Percentiles rank a stretch among this genome's conserved stretches.
phyloP scores from a whole-genome alignment of 441 rosid genomes.

The Adansonia madagascariensis region DNA sequence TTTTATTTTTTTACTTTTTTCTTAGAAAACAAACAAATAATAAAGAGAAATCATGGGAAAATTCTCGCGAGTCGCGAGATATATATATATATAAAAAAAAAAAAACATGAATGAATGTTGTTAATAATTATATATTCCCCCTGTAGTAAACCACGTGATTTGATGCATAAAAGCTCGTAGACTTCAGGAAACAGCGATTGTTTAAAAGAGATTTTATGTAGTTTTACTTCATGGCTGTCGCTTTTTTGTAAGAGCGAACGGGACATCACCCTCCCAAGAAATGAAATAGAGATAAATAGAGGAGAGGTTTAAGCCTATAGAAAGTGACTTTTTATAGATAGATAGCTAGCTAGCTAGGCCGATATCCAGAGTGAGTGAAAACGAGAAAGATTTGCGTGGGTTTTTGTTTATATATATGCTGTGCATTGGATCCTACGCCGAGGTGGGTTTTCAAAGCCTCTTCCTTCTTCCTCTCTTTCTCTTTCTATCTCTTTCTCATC shows the following conservation, averaged over 20 bases:
- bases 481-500: constrained; percentile 22
- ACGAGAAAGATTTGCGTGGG: constrained; percentile 31
- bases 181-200: constrained; percentile 31
- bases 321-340: constrained; percentile 26
- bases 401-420: constrained; percentile 28
- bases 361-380: background rate
- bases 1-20: background rate
- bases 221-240: constrained; percentile 26
- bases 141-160: constrained; percentile 42
- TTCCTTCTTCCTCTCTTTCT: constrained; percentile 13
- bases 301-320: background rate
- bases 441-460: constrained; percentile 41
- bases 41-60: constrained; percentile 15
- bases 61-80: background rate
- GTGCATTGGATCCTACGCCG: constrained; percentile 88
- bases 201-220: constrained; percentile 26
- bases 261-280: constrained; percentile 15
- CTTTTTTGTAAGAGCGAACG: background rate
- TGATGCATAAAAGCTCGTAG: constrained; percentile 51
- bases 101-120: background rate
- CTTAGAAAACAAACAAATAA: constrained; percentile 16
- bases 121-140: background rate
- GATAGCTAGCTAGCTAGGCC: background rate
- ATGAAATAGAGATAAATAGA: background rate
- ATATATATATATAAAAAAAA: background rate